These are phyloP conservation scores for Craterostigma plantagineum DNA, from an alignment of 257 asterid genomes.

Conservation along the genomic window DNA sequence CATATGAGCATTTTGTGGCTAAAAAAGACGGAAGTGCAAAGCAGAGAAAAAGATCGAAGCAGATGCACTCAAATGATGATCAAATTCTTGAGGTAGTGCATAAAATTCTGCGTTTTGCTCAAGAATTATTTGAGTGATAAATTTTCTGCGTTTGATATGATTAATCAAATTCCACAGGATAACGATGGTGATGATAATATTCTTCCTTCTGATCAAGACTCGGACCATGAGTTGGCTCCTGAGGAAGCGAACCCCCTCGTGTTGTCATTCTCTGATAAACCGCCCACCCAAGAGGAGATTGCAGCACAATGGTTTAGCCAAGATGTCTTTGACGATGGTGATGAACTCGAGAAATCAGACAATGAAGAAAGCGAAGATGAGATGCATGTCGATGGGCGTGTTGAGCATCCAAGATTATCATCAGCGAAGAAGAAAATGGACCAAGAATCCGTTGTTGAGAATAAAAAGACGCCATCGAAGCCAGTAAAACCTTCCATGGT, in stretches of 20 bases:
- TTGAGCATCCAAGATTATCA: slow-evolving; percentile 3
- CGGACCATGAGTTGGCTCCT: slow-evolving; percentile 37
- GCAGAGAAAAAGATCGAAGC: slow-evolving; percentile 70
- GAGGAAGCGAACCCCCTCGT: slow-evolving; percentile 68
- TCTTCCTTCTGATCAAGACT: slow-evolving; percentile 47
- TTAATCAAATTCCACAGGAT: no score
- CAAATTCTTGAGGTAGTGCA: slow-evolving; percentile 5
- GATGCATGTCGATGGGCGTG: slow-evolving; percentile 24
- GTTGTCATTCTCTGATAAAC: slow-evolving; percentile 45
- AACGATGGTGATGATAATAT: slow-evolving; percentile 26
- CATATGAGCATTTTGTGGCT: no score
- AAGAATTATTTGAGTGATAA: background rate
- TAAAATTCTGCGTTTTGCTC: no score
- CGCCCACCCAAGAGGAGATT: slow-evolving; percentile 62
- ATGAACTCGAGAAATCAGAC: slow-evolving; percentile 28
- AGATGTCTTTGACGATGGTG: slow-evolving; percentile 64
- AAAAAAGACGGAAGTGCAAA: slow-evolving; percentile 72
- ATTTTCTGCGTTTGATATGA: no score
- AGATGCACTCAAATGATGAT: slow-evolving; percentile 28
- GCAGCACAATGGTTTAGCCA: slow-evolving; percentile 82
- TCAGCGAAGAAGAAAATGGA: slow-evolving; percentile 8
- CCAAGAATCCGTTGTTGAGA: slow-evolving; percentile 1
- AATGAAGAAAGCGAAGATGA: slow-evolving; percentile 67
- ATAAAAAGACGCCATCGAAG: slow-evolving; percentile 8
- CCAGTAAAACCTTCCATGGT: slow-evolving; percentile 8